Percentiles rank a stretch among this genome's conserved stretches.
Conservation (phyloP, 345 rosid species). For the Eucalyptus erythrocorys region DNA sequence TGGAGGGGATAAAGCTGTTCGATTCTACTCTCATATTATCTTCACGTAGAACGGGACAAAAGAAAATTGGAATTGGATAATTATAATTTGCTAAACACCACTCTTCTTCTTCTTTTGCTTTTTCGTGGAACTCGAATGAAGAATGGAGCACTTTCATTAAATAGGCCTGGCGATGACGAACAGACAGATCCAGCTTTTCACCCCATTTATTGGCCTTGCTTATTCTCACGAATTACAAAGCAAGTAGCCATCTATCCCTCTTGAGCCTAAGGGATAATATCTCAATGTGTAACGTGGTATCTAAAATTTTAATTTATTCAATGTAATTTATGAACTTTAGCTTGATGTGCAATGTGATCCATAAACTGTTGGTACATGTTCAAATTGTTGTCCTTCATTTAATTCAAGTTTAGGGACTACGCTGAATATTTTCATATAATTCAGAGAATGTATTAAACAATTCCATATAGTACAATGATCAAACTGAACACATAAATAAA, state of each 20-base stretch:
- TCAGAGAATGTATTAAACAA: accelerated
- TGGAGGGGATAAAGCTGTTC: neutral
- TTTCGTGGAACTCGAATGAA: neutral
- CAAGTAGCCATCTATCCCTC: neutral
- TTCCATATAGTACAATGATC: no score
- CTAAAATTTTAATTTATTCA: no score
- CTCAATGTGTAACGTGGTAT: no score
- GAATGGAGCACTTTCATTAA: no score
- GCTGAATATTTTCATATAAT: no score
- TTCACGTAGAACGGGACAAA: no score
- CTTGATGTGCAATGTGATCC: accelerated
- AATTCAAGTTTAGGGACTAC: no score
- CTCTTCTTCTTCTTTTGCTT: neutral
- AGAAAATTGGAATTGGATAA: no score
- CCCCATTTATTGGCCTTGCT: neutral
- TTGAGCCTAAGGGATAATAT: neutral
- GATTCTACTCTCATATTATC: neutral
- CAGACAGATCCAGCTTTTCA: neutral
- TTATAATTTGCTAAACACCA: no score
- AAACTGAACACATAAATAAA: no score
- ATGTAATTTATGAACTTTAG: accelerated
- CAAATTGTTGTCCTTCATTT: accelerated
- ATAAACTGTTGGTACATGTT: no score
- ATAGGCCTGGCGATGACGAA: neutral
- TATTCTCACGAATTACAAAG: neutral